Evolutionary conservation across 148 eudicot species (phyloP).

Genomic region (Arctostaphylos glauca): DNA sequence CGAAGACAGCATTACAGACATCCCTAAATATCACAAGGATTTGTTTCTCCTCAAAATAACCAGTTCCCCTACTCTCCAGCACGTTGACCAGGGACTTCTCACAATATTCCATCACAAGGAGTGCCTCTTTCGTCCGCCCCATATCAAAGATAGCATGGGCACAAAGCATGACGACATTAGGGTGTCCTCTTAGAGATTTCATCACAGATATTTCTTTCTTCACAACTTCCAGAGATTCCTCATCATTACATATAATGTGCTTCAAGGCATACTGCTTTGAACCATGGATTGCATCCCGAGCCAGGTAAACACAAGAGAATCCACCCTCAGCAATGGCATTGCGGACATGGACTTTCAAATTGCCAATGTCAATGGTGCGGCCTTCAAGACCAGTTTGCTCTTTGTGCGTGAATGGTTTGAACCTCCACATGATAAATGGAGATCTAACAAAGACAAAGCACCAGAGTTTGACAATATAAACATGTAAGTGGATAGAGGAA

Average conservation of each 20-base stretch:
- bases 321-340: conserved; percentile 96
- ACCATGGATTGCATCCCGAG: conserved; percentile 71
- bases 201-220: conserved; percentile 85
- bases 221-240: conserved; percentile 80
- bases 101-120: conserved; percentile 91
- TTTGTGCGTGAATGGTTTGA: conserved; percentile 80
- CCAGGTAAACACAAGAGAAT: conserved; percentile 90
- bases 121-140: conserved; percentile 93
- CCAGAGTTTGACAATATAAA: conserved; percentile 21
- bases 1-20: conserved; percentile 94
- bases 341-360: conserved; percentile 75
- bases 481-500: background rate
- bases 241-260: conserved; percentile 96
- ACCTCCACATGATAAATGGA: conserved; percentile 69
- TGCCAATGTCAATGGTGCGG: conserved; percentile 80
- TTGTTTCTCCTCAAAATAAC: conserved; percentile 88
- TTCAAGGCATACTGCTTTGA: conserved; percentile 92
- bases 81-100: conserved; percentile 87
- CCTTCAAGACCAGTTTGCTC: conserved; percentile 96
- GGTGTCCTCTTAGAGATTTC: conserved; percentile 90
- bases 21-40: conserved; percentile 73
- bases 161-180: conserved; percentile 73
- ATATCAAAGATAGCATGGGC: conserved; percentile 72
- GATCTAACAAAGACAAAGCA: conserved; percentile 15
- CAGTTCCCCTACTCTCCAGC: conserved; percentile 86